Base-by-base conservation (phyloP, 2,329 filamentous ascomycete genomes). In the Monosporascus cannonballus region DNA sequence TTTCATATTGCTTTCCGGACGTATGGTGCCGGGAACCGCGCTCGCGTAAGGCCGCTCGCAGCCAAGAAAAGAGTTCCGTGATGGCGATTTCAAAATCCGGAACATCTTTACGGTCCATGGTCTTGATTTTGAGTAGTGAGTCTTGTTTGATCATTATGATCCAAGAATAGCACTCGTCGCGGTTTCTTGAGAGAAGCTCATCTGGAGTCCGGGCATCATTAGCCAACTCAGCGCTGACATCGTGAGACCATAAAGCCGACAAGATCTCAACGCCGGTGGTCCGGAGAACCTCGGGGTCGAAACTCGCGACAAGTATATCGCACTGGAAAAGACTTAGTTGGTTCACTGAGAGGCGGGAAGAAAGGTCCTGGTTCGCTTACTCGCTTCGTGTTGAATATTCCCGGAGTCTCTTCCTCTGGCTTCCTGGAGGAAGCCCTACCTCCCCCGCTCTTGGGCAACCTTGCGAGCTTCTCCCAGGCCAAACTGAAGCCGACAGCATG, bases 401-500 rank as follows among this genome's bases (percentile, higher is more conserved):
- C 71, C 57, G 76, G 76, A 2, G 73, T 63, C 54, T 90, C 87
- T 37, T 86, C 82, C 53, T 88, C 83, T 7, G 76, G 65, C 61
- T 87, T 89, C 69, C 89, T 92, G n/a, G 87, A 67, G 56, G 86
- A 89, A 0, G 76, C 71, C 56, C 80, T 83, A 3, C 75, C 73
- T 1, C 73, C 20, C 9, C 42, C 73, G 38, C 72, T 69, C 52
- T 83, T 83, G 3, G 80, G 74, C 66, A 89, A 83, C 41, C 82
- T 82, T 6, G 86, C 85, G 4, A 96, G 75, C 53, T 87, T 84
- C 62, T 96, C 92, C 84, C 92, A 95, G 24, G 89, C 89, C 41
- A 97, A 75, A 64, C 91, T 95, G 66, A 97, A 93, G 1, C 95
- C 94, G 11, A 97, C 94, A 5, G 90, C 93, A 65, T 95, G 90